Base-by-base conservation (phyloP, 2,329 filamentous ascomycete species). In the Colletotrichum caudatum region DNA sequence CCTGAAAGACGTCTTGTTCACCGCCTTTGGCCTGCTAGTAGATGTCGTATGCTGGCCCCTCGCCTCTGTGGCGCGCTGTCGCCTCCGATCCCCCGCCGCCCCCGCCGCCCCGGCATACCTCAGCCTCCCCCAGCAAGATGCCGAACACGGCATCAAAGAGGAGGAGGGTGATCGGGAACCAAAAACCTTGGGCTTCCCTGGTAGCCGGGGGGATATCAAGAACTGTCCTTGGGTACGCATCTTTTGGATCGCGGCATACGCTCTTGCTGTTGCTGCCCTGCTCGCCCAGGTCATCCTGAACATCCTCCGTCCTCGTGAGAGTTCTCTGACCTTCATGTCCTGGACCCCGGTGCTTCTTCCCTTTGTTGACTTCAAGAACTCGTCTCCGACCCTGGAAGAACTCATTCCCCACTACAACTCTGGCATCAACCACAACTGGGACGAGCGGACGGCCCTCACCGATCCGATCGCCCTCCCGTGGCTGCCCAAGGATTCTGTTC, bases 301-400 rank as follows among this genome's bases (percentile, higher is more conserved):
- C 6, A 76, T 76, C 1, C 59, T 76, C 18, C 77, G 80, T 12
- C 80, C 80, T 0, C 56, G 73, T 16, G 77, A 80, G 29, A 75
- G 75, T 61, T 78, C 80, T 2, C 69, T 82, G 14, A 75, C 75
- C 8, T 82, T 80, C 73, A 75, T 82, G 64, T 82, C 80, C 0
- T 82, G 80, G 78, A 81, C 80, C 0, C 69, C 78, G 3, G 75
- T 75, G 1, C 56, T 81, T 3, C 67, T 81, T 6, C 80, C 80
- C 0, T 78, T 81, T 41, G 75, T 81, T 26, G 80, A 82, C 60
- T 77, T 81, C 58, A 69, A 73, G 5, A 64, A 76, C 8, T 77
- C 79, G 0, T 76, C 77, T 0, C 77, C 78, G 0, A 75, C 66
- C 9, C 73, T 82, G 0, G 66, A 74, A 8, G 74, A 70, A 35